phyloP scores from a whole-genome alignment of 805 yeast genomes.

The Teunomyces cretensis region DNA sequence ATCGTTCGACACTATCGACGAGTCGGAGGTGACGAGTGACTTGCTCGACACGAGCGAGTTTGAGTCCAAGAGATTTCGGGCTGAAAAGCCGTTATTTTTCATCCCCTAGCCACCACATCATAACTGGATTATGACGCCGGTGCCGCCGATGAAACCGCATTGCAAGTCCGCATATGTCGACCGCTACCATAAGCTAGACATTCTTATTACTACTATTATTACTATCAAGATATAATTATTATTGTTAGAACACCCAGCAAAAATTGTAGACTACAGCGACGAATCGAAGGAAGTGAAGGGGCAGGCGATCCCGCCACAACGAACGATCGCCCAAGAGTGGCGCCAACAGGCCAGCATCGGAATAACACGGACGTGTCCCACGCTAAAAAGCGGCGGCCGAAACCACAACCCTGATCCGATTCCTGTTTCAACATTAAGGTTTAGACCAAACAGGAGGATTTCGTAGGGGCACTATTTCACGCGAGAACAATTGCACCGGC shows the following conservation, averaged over 20 bases:
- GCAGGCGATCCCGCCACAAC: too few species aligned
- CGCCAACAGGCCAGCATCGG: too few species aligned
- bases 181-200: constrained; percentile 1
- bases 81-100: constrained; percentile 19
- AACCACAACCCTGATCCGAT: not conserved
- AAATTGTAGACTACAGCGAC: too few species aligned
- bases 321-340: too few species aligned
- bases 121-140: constrained; percentile 7
- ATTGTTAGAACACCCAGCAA: too few species aligned
- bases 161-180: not conserved
- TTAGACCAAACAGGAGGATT: not conserved
- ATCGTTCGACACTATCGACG: constrained; percentile 9
- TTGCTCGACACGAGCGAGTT: constrained; percentile 8
- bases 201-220: not conserved
- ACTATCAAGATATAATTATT: not conserved
- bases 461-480: too few species aligned
- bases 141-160: not conserved
- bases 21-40: constrained; percentile 7
- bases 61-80: constrained; percentile 26
- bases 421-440: not conserved
- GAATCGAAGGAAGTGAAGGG: too few species aligned
- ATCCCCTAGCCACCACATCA: constrained; percentile 9
- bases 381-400: too few species aligned
- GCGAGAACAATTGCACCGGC: too few species aligned
- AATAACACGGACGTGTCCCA: too few species aligned